Percentiles rank a stretch among this genome's conserved stretches.
phyloP scores from a whole-genome alignment of 495 filamentous ascomycete species.

The Sabuloglossum arenarium region DNA sequence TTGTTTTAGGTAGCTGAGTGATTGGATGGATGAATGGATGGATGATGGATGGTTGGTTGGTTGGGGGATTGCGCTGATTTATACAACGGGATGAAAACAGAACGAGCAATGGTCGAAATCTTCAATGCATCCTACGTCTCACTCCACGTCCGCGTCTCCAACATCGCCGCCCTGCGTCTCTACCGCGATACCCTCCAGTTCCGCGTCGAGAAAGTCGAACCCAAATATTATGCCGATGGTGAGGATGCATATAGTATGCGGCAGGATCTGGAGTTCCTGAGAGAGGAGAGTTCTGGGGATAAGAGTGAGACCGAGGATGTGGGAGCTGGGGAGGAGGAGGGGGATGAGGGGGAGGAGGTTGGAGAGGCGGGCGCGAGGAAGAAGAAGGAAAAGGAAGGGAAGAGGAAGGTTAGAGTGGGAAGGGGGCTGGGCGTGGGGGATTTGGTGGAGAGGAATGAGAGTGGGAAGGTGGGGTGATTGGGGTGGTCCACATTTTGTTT shows the following conservation, averaged over 20 bases:
- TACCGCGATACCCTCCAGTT: conserved; percentile 91
- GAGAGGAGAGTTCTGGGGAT: conserved; percentile 13
- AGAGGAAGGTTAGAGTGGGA: conserved; percentile 57
- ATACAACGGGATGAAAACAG: too few species aligned
- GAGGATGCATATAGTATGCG: conserved; percentile 94
- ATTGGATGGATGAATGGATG: not conserved
- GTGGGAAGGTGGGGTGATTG: conserved; percentile 16
- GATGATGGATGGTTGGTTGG: too few species aligned
- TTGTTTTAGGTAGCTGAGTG: not conserved
- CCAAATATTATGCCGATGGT: conserved; percentile 94
- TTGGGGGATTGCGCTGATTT: too few species aligned
- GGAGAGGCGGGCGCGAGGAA: conserved; percentile 15
- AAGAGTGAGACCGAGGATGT: conserved; percentile 25
- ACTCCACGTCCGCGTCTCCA: conserved; percentile 85
- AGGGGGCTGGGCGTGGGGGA: conserved; percentile 63
- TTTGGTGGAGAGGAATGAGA: conserved; percentile 64
- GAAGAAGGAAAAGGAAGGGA: conserved; percentile 18
- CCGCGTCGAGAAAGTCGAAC: conserved; percentile 71
- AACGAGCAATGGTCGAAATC: conserved; percentile 90
- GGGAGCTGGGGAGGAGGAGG: not conserved
- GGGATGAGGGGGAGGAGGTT: conserved; percentile 14
- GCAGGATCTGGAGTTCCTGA: conserved; percentile 50
- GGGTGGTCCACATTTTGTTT: too few species aligned
- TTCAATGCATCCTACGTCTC: conserved; percentile 83
- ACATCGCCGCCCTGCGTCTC: conserved; percentile 70